A percentile compares a stretch with the other conserved stretches of the same genome.
These are phyloP conservation scores for Chytriomyces confervae DNA, from an alignment of 192 early-diverging fungal genomes.

Conservation along the genomic window DNA sequence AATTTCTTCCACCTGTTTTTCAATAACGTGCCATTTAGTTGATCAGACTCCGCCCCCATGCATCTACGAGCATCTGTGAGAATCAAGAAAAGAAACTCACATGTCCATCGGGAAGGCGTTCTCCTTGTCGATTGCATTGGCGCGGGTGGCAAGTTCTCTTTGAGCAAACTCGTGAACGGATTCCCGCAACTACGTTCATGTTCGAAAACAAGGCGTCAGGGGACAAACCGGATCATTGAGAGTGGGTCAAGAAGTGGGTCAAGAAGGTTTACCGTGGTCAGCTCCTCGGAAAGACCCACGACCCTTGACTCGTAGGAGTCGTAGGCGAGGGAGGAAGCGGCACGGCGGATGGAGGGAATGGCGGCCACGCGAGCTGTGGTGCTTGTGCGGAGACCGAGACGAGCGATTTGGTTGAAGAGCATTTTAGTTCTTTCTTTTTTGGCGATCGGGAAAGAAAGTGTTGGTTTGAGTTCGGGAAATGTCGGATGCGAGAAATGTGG, in stretches of 20 bases:
- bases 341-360: conserved; percentile 1
- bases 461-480: no score
- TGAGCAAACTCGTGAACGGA: conserved; percentile 79
- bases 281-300: conserved; percentile 77
- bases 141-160: conserved; percentile 81
- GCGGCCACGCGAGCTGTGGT: background rate
- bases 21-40: conserved; percentile 23
- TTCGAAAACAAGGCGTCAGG: background rate
- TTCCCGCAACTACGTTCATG: conserved; percentile 63
- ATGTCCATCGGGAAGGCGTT: conserved; percentile 83
- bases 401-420: background rate
- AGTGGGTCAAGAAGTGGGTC: background rate
- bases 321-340: conserved; percentile 30
- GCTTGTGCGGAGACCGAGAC: background rate
- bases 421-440: background rate
- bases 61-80: no score
- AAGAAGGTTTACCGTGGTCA: conserved; percentile 58
- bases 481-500: no score
- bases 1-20: conserved; percentile 96
- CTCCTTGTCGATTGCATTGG: conserved; percentile 79
- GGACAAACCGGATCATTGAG: background rate
- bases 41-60: background rate
- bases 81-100: background rate
- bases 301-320: conserved; percentile 76
- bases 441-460: no score